Evolutionary conservation across 2,329 filamentous ascomycete genomes (phyloP), one percentile per base, ranked within the genome.

Genomic region (Xylariomycetidae sp.): DNA sequence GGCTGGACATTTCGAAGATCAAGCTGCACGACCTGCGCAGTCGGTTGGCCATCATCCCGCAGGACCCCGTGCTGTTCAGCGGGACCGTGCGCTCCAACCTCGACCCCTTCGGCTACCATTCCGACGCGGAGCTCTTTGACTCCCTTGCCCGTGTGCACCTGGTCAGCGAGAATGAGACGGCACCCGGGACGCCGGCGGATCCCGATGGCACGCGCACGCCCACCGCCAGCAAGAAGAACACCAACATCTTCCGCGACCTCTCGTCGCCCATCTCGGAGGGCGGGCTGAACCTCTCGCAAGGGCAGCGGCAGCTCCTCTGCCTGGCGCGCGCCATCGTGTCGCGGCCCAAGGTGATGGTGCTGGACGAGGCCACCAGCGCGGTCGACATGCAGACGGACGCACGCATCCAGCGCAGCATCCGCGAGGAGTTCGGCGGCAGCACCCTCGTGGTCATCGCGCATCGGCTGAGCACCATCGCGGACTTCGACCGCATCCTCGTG

Each of bases 1-100:
- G 82, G 0, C 46, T 86, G 10, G 82, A 89, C 49, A 84, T 88
- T 32, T 79, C 81, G 15, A 81, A 74, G 48, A 74, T 89, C 48
- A 74, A 73, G 34, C 68, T 89, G 1, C 70, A 82, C 35, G 76
- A 82, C 35, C 64, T 92, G 9, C 74, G 85, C 16, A 80, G 76
- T n/a, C 71, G 83, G 0, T 60, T 92, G 1, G 82, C 83, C 23
- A 89, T 92, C 45, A 90, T 92, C 34, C 85, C 85, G 5, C 45
- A 88, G 60, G 85, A 90, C 45, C 85, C 85, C 0, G 83, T 89
- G 1, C 68, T 92, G 6, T 90, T 92, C 60, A 85, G 80, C 1
- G 85, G 86, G 15, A 88, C 84, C 0, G 65, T 92, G 14, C 72
- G 85, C 25, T 77, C 71, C 26, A 90, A 90, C 49, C 68, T 92